phyloP scores from a whole-genome alignment of 805 yeast genomes.

The Hanseniaspora vineae region DNA sequence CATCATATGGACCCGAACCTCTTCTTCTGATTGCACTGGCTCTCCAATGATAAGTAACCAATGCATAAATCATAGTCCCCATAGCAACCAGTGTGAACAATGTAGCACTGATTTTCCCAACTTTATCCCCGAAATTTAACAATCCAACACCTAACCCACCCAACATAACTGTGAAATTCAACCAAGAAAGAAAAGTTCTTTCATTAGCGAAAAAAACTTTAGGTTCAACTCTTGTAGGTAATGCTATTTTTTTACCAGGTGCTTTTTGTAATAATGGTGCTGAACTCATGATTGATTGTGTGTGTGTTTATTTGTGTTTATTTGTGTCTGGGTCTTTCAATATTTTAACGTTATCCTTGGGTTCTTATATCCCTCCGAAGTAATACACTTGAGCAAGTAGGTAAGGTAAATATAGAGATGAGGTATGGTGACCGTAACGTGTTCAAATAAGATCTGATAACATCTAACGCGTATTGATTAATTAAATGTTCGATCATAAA shows the following conservation, averaged over 20 bases:
- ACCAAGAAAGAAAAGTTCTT: constrained; percentile 96
- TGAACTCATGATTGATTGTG: constrained; percentile 34
- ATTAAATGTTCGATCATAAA: no score
- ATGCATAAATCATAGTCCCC: constrained; percentile 95
- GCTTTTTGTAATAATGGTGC: constrained; percentile 61
- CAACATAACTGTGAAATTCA: constrained; percentile 94
- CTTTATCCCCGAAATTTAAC: constrained; percentile 87
- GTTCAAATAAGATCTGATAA: no score
- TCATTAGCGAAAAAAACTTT: constrained; percentile 98
- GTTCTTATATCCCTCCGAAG: no score
- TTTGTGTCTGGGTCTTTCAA: no score
- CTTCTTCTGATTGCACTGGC: constrained; percentile 96
- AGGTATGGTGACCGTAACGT: no score
- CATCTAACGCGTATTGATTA: no score
- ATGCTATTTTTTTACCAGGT: constrained; percentile 85
- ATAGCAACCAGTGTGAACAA: constrained; percentile 91
- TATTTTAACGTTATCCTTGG: no score
- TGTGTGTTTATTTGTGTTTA: neutral
- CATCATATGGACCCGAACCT: constrained; percentile 99
- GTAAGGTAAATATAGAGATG: no score
- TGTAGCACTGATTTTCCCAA: constrained; percentile 88
- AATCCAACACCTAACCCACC: constrained; percentile 96
- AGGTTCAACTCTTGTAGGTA: constrained; percentile 97
- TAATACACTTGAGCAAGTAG: no score
- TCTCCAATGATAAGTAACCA: constrained; percentile 97